These are phyloP conservation scores for Hyaloscypha bicolor DNA, from an alignment of 495 filamentous ascomycete species.

Conservation along the genomic window DNA sequence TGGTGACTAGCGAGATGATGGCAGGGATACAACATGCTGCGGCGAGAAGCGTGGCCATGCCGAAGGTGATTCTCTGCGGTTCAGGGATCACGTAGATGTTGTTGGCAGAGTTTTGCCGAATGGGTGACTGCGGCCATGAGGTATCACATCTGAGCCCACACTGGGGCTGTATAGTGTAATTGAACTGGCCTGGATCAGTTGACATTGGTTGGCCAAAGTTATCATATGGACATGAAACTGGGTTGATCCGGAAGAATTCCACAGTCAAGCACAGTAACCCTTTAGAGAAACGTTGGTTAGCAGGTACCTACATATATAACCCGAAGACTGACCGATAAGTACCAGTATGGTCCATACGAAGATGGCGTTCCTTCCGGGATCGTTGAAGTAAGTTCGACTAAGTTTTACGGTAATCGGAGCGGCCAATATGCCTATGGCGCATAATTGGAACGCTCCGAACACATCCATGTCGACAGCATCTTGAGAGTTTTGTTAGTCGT, in stretches of 20 bases:
- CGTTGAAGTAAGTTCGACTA: constrained; percentile 61
- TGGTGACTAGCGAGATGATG: constrained; percentile 57
- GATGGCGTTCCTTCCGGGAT: constrained; percentile 60
- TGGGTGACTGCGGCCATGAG: constrained; percentile 48
- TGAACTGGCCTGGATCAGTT: constrained; percentile 37
- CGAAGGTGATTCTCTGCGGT: constrained; percentile 51
- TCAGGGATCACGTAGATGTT: constrained; percentile 59
- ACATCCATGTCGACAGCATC: constrained; percentile 66
- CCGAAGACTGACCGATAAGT: constrained; percentile 48
- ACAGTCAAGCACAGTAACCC: constrained; percentile 58
- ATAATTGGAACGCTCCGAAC: constrained; percentile 64
- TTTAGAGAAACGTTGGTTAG: constrained; percentile 29
- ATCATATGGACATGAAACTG: constrained; percentile 43
- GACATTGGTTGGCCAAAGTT: constrained; percentile 42
- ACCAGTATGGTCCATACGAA: constrained; percentile 62
- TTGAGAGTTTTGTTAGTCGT: constrained; percentile 29
- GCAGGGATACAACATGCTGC: constrained; percentile 62
- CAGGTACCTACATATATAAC: background rate
- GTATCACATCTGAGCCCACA: constrained; percentile 48
- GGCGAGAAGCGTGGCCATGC: constrained; percentile 55
- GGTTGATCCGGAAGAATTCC: constrained; percentile 55
- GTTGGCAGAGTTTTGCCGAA: constrained; percentile 50
- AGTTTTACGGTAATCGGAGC: constrained; percentile 58
- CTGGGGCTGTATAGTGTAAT: constrained; percentile 32
- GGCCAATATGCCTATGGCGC: constrained; percentile 61